These are phyloP conservation scores for Pseudocercospora crystallina DNA, from an alignment of 2,329 filamentous ascomycete genomes.

Conservation along the genomic window DNA sequence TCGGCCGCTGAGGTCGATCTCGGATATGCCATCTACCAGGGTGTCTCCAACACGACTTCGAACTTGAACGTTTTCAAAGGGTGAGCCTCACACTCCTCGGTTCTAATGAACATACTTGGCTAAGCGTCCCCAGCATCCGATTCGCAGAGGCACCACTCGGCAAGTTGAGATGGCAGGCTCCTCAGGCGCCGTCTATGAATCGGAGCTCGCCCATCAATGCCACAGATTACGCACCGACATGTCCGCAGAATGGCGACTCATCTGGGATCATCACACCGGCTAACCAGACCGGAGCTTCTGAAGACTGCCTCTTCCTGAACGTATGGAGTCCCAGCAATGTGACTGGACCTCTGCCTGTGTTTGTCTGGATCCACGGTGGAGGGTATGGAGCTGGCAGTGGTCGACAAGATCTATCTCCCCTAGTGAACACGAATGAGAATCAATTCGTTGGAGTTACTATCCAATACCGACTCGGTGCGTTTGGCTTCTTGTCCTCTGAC, in stretches of 20 bases:
- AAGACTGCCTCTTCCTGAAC: conserved; percentile 40
- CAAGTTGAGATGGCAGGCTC: conserved; percentile 30
- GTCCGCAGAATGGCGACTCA: conserved; percentile 23
- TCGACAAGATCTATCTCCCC: conserved; percentile 38
- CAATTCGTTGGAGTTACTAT: conserved; percentile 51
- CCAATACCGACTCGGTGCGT: conserved; percentile 51
- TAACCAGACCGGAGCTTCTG: conserved; percentile 24
- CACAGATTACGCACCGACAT: conserved; percentile 16
- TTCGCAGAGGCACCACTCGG: conserved; percentile 28
- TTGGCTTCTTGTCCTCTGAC: conserved; percentile 44
- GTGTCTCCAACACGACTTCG: conserved; percentile 18
- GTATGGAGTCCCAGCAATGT: conserved; percentile 34
- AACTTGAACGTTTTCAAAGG: conserved; percentile 24
- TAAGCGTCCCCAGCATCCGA: conserved; percentile 23
- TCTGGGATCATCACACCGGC: not conserved
- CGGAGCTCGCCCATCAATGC: conserved; percentile 24
- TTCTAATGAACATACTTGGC: not conserved
- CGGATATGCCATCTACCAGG: conserved; percentile 28
- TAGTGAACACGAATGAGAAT: conserved; percentile 51
- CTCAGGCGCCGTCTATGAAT: conserved; percentile 26
- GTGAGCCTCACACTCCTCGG: conserved; percentile 6
- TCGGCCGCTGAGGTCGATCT: conserved; percentile 24
- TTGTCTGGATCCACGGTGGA: conserved; percentile 44
- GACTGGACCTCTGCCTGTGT: conserved; percentile 36
- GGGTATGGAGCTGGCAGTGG: conserved; percentile 42